Base-by-base conservation (phyloP, 805 yeast genomes). In the Phaffomyces opuntiae region DNA sequence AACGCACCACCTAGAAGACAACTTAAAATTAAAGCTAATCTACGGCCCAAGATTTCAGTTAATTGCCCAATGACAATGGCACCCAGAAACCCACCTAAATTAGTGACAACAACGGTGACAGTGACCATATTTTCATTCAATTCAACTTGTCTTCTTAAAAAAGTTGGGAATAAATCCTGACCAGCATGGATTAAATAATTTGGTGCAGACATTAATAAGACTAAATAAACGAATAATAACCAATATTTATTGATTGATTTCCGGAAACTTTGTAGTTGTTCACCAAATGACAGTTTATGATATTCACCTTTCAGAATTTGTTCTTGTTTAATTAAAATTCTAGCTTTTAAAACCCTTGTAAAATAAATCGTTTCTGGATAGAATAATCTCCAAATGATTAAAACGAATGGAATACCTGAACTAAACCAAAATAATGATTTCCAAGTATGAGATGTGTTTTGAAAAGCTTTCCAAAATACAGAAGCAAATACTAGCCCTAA, bases 131-230 rank as follows among this genome's bases (percentile, higher is more conserved):
- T 66, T 12, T 57, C 53, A 24, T 74, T 62, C 48, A 69, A 70
- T n/a, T 59, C 66, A 29, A 77, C 66, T 59, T 83, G 87, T 26
- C 67, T 68, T 36, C 72, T 68, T 40, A 83, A 62, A 65, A 79
- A 67, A 2, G 88, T 80, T 36, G 87, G 86, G 59, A 73, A 80
- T 61, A 83, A 67, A 63, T 83, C 90, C 61, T 83, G 89, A 7
- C 87, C 77, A 1, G 87, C 87, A 54, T 83, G 90, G 6, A 86
- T 74, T 68, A 76, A 71, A 64, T 80, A 83, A 64, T 82, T 83
- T 66, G 81, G 77, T 17, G 83, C 87, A n/a, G 84, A 72, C 79
- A 82, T 77, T 57, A 82, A 62, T 11, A 83, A 52, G 27, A 83
- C 74, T 53, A 76, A 63, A 60, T 81, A 83, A 40, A 74, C 59